Conservation (phyloP, 306 rosid species). For the Quercus rubra region DNA sequence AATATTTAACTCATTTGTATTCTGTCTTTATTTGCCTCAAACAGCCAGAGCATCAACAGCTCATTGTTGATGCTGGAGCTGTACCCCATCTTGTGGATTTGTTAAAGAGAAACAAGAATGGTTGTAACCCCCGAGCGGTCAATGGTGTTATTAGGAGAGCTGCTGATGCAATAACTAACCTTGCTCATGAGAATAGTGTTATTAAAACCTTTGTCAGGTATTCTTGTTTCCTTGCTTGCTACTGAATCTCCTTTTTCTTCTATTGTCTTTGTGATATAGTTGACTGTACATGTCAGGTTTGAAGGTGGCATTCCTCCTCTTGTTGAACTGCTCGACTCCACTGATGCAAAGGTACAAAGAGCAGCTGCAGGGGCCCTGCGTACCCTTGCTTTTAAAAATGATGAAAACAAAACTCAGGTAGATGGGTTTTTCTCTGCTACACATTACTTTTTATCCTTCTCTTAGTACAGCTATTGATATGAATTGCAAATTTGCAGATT, state of each 20-base stretch:
- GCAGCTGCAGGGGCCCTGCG: slow-evolving; percentile 69
- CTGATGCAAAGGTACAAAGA: slow-evolving; percentile 51
- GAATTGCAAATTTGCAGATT: slow-evolving; percentile 50
- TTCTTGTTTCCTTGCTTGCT: background rate
- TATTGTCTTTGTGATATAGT: background rate
- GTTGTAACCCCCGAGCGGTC: slow-evolving; percentile 19
- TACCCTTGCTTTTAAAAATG: slow-evolving; percentile 61
- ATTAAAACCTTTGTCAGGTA: slow-evolving; percentile 60
- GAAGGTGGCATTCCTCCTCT: slow-evolving; percentile 78
- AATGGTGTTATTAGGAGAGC: slow-evolving; percentile 47
- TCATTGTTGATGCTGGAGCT: slow-evolving; percentile 61
- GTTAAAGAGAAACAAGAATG: slow-evolving; percentile 32
- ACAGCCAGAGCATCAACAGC: slow-evolving; percentile 57
- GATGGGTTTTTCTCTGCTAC: background rate
- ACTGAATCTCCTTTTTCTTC: background rate
- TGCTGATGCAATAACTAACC: slow-evolving; percentile 54
- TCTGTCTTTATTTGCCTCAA: slow-evolving; percentile 20
- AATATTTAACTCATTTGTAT: background rate
- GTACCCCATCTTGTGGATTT: slow-evolving; percentile 47
- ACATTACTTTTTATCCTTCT: background rate
- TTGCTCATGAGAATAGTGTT: slow-evolving; percentile 56
- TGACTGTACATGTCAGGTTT: slow-evolving; percentile 32
- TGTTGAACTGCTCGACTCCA: slow-evolving; percentile 56
- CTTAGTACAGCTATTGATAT: slow-evolving; percentile 15
- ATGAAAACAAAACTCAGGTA: slow-evolving; percentile 62